Evolutionary conservation across 352 stramenopile genomes (phyloP).

Genomic region (Globisporangium mamillatum): DNA sequence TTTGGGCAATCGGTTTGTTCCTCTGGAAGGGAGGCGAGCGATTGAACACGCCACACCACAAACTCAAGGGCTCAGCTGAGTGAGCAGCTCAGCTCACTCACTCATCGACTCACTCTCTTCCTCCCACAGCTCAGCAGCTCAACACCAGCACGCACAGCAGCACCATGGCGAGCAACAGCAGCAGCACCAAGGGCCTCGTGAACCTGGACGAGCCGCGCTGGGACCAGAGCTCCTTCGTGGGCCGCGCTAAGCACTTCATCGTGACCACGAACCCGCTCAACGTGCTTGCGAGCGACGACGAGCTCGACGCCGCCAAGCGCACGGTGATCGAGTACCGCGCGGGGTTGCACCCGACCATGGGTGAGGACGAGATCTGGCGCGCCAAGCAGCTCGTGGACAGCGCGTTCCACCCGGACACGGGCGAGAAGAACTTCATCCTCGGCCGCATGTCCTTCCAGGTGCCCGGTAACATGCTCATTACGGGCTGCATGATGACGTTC

Average conservation of each 20-base stretch:
- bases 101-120: neutral
- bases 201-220: conserved; percentile 76
- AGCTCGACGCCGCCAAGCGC: conserved; percentile 73
- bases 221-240: conserved; percentile 80
- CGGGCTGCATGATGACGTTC: conserved; percentile 86
- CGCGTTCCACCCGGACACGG: conserved; percentile 88
- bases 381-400: conserved; percentile 86
- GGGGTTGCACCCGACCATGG: conserved; percentile 30
- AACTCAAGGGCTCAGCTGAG: neutral
- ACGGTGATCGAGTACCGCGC: conserved; percentile 69
- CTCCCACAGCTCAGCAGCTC: neutral
- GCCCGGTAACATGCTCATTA: conserved; percentile 89
- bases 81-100: neutral
- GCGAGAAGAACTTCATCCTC: conserved; percentile 85
- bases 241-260: conserved; percentile 81
- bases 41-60: neutral
- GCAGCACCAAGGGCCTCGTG: conserved; percentile 12
- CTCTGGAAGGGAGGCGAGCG: neutral
- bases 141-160: conserved; percentile 30
- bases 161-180: conserved; percentile 5
- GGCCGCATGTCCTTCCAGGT: conserved; percentile 88
- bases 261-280: conserved; percentile 88
- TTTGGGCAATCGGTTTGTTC: neutral
- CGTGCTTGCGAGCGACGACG: conserved; percentile 61
- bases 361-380: conserved; percentile 78